Conservation (phyloP, 176 grass and related monocot species). For the Phoenix dactylifera region DNA sequence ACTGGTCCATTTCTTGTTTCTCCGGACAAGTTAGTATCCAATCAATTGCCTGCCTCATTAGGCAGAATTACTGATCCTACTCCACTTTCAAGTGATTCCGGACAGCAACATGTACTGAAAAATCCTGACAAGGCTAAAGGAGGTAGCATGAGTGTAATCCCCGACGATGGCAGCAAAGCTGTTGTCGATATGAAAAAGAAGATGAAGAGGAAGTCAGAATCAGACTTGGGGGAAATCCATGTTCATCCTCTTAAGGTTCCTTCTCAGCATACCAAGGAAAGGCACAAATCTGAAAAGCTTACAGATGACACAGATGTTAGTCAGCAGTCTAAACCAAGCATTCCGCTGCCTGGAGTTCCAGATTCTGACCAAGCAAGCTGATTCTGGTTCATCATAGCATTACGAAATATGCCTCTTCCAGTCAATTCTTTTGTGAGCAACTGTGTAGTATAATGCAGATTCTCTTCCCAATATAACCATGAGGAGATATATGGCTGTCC, state of each 20-base stretch:
- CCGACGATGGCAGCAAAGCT: conserved; percentile 27
- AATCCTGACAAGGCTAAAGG: conserved; percentile 31
- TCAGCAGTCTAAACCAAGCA: neutral
- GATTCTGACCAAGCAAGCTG: neutral
- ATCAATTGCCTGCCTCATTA: conserved; percentile 9
- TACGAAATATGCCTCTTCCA: too few relatives aligned
- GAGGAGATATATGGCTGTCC: too few relatives aligned
- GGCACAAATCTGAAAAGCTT: conserved; percentile 37
- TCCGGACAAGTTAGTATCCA: conserved; percentile 20
- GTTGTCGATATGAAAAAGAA: conserved; percentile 40
- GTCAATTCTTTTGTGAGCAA: too few relatives aligned
- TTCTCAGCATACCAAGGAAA: conserved; percentile 36
- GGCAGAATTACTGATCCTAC: conserved; percentile 26
- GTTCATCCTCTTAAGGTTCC: conserved; percentile 33
- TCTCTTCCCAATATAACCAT: too few relatives aligned
- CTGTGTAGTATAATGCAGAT: too few relatives aligned
- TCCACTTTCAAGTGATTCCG: conserved; percentile 34
- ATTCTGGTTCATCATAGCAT: neutral
- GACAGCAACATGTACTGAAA: conserved; percentile 36
- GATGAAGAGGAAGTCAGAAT: conserved; percentile 55
- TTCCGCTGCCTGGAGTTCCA: neutral
- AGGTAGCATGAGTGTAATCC: conserved; percentile 9
- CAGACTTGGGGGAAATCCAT: conserved; percentile 31
- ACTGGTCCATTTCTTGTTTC: conserved; percentile 3
- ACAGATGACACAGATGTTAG: conserved; percentile 36